Evolutionary conservation across 2,329 filamentous ascomycete genomes (phyloP).

Genomic region (Hansfordia pulvinata): DNA sequence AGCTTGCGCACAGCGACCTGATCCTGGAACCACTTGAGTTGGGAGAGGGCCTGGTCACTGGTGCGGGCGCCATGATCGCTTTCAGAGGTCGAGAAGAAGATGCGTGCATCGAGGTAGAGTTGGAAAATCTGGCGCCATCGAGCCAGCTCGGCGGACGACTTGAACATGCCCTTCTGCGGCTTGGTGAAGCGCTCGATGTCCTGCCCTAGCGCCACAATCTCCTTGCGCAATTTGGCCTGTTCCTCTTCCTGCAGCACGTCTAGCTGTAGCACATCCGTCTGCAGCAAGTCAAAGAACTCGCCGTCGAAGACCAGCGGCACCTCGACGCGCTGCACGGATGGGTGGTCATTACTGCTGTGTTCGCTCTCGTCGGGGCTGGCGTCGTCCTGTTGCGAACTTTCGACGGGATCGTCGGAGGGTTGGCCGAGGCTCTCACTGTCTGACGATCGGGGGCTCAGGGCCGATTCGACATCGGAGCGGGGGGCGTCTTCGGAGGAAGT

Average conservation of each 20-base stretch:
- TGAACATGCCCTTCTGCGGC: slow-evolving; percentile 46
- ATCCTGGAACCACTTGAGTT: slow-evolving; percentile 60
- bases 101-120: slow-evolving; percentile 62
- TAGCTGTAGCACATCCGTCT: slow-evolving; percentile 55
- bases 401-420: background rate
- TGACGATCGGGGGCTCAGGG: background rate
- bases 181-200: slow-evolving; percentile 51
- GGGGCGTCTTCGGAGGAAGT: background rate
- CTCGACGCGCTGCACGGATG: slow-evolving; percentile 36
- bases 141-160: slow-evolving; percentile 49
- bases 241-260: slow-evolving; percentile 56
- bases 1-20: slow-evolving; percentile 48
- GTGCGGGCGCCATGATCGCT: slow-evolving; percentile 53
- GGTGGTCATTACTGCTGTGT: background rate
- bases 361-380: too few relatives aligned
- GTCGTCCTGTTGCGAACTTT: background rate
- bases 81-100: slow-evolving; percentile 75
- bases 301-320: slow-evolving; percentile 64
- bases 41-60: slow-evolving; percentile 49
- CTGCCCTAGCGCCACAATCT: slow-evolving; percentile 51
- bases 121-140: slow-evolving; percentile 74
- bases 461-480: background rate
- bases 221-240: slow-evolving; percentile 43
- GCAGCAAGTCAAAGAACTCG: slow-evolving; percentile 68
- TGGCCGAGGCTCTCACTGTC: background rate